Percentiles rank a stretch among this genome's conserved stretches.
Conservation (phyloP, 768 basidiomycete species). For the Chalciporus pseudorubinellus region DNA sequence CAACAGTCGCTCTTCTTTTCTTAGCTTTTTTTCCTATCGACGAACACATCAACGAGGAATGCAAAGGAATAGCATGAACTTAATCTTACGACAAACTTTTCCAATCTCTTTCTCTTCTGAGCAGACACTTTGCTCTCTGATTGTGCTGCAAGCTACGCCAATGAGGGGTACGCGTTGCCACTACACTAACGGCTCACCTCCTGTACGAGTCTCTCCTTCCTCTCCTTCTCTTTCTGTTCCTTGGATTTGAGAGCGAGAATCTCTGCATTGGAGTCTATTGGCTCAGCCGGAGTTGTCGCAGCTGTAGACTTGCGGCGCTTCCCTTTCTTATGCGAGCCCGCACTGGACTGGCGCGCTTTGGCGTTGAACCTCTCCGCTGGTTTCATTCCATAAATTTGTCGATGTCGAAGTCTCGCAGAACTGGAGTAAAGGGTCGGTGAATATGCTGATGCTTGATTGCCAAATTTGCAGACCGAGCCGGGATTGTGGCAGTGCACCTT, state of each 20-base stretch:
- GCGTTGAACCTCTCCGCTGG: slow-evolving; percentile 48
- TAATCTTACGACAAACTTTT: slow-evolving; percentile 82
- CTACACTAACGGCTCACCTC: slow-evolving; percentile 46
- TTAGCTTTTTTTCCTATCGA: slow-evolving; percentile 82
- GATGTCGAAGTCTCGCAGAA: too few relatives aligned
- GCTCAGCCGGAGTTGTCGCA: slow-evolving; percentile 21
- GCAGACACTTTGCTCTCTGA: slow-evolving; percentile 70
- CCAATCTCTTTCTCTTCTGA: slow-evolving; percentile 86
- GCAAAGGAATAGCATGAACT: not conserved
- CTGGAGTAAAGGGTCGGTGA: too few relatives aligned
- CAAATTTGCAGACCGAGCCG: too few relatives aligned
- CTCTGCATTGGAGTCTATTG: slow-evolving; percentile 54
- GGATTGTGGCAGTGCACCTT: not conserved
- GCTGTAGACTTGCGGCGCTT: slow-evolving; percentile 39
- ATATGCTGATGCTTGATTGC: too few relatives aligned
- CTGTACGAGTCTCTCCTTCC: slow-evolving; percentile 54
- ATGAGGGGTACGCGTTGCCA: slow-evolving; percentile 1
- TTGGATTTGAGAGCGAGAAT: slow-evolving; percentile 57
- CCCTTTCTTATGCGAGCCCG: slow-evolving; percentile 64
- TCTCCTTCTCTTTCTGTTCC: slow-evolving; percentile 59
- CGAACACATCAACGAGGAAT: not conserved
- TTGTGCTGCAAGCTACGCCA: slow-evolving; percentile 36
- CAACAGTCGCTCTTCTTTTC: slow-evolving; percentile 77
- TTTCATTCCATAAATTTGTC: slow-evolving; percentile 19
- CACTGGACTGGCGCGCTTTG: slow-evolving; percentile 62